Evolutionary conservation across 2,329 filamentous ascomycete species (phyloP), one percentile per base, ranked within the genome.

Genomic region (Cytospora chrysosperma): DNA sequence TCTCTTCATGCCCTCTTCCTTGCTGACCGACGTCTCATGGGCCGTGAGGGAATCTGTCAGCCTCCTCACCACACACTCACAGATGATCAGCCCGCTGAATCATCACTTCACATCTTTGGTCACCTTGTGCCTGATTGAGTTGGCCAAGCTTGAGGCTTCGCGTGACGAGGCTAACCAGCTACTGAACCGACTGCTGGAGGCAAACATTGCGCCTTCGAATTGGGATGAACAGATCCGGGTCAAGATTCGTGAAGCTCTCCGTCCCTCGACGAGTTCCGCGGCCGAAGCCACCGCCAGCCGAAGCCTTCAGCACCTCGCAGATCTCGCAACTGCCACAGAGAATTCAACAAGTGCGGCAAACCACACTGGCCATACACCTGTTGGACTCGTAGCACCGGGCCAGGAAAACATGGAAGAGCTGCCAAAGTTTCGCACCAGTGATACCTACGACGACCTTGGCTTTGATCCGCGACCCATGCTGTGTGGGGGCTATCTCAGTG

Each of bases 31-130:
- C 64, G 79, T 88, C 19, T 75, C 90, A 24, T 86, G 84, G 73
- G 82, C 86, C 7, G 85, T 85, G 28, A 80, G 81, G 65, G 82
- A 87, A 69, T 80, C 87, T 6, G 80, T 84, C 47, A 78, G 77
- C n/a, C 79, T 90, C 56, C 76, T 91, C 34, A 79, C 83, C 8
- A 77, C 78, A 32, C 83, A 84, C 49, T 73, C 81, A 4, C 81
- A 82, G 54, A 75, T 87, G 9, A 76, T 85, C 53, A 88, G 82
- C 59, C 88, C 89, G 0, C 76, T 92, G 52, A 86, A 86, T 61
- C 86, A 91, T 70, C 87, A 92, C 70, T 88, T 89, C 67, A 82
- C 82, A 60, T 82, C 81, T 15, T 78, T 91, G 12, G 80, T 82
- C 1, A 78, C 83, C 13, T 77, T 90, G 70, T 82, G 84, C n/a